Conservation (phyloP, 2,329 filamentous ascomycete species). For the Furcasterigmium furcatum region DNA sequence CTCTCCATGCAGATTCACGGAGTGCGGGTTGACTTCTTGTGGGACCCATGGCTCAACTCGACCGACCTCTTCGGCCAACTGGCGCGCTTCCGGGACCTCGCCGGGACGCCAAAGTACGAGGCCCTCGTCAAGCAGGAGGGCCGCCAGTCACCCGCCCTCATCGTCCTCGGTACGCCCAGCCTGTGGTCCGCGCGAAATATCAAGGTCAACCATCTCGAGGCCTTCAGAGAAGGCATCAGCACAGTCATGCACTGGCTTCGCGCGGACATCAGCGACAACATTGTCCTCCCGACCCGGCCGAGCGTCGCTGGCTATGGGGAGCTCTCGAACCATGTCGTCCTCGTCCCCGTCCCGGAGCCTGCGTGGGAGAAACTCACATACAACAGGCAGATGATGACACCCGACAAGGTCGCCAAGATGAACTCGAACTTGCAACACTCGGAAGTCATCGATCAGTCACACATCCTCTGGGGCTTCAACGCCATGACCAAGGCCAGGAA, state of each 20-base stretch:
- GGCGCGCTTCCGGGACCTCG: constrained; percentile 8
- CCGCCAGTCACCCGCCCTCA: constrained; percentile 31
- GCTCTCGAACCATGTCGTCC: constrained; percentile 9
- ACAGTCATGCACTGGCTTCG: constrained; percentile 35
- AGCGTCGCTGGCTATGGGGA: constrained; percentile 5
- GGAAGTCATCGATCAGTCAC: constrained; percentile 32
- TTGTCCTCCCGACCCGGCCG: constrained; percentile 10
- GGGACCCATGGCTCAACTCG: constrained; percentile 60
- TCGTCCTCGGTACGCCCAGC: constrained; percentile 51
- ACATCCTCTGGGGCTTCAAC: constrained; percentile 47
- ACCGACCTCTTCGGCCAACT: constrained; percentile 12
- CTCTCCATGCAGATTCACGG: constrained; percentile 5
- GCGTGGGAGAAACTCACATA: constrained; percentile 37
- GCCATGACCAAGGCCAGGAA: constrained; percentile 44
- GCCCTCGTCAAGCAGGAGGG: constrained; percentile 7
- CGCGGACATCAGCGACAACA: constrained; percentile 14
- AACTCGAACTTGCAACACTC: constrained; percentile 45
- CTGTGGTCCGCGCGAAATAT: constrained; percentile 52
- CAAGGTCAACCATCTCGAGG: constrained; percentile 36
- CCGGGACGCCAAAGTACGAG: constrained; percentile 8
- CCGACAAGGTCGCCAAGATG: constrained; percentile 46
- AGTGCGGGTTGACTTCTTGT: constrained; percentile 35
- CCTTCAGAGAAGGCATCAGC: constrained; percentile 43
- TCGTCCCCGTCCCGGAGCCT: constrained; percentile 44
- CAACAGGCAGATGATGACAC: constrained; percentile 39